Evolutionary conservation across 179 eudicot genomes (phyloP).

Genomic region (Patellifolia procumbens): DNA sequence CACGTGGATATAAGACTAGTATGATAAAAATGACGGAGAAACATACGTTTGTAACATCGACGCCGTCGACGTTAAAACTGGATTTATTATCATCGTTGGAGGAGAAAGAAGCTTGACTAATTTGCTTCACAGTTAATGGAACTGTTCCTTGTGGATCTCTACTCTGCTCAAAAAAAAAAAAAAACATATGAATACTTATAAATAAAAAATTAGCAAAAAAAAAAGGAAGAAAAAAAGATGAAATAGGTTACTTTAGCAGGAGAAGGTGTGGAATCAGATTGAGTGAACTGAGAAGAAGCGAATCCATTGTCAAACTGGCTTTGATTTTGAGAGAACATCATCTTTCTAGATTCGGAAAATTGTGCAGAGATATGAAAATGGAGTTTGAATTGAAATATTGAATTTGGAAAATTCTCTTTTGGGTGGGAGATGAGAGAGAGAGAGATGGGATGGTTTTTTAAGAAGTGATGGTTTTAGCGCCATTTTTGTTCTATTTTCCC

Average conservation of each 20-base stretch:
- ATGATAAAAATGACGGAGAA: background rate
- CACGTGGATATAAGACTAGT: no score
- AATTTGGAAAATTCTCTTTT: background rate
- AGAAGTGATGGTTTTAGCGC: conserved; percentile 19
- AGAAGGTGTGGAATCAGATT: conserved; percentile 39
- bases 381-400: background rate
- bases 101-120: conserved; percentile 59
- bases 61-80: conserved; percentile 54
- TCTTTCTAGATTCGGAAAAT: background rate
- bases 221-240: background rate
- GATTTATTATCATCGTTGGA: conserved; percentile 56
- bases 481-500: conserved; percentile 25
- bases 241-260: conserved; percentile 42
- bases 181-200: background rate
- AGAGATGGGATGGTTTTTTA: background rate
- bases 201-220: background rate
- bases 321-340: conserved; percentile 43
- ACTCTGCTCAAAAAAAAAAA: conserved; percentile 41
- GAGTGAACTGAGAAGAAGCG: conserved; percentile 50
- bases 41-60: conserved; percentile 58
- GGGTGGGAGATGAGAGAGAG: background rate
- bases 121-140: conserved; percentile 75
- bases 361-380: background rate
- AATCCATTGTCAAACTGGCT: conserved; percentile 59
- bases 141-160: conserved; percentile 49